Evolutionary conservation across 257 asterid genomes (phyloP).

Genomic region (Petunia axillaris): DNA sequence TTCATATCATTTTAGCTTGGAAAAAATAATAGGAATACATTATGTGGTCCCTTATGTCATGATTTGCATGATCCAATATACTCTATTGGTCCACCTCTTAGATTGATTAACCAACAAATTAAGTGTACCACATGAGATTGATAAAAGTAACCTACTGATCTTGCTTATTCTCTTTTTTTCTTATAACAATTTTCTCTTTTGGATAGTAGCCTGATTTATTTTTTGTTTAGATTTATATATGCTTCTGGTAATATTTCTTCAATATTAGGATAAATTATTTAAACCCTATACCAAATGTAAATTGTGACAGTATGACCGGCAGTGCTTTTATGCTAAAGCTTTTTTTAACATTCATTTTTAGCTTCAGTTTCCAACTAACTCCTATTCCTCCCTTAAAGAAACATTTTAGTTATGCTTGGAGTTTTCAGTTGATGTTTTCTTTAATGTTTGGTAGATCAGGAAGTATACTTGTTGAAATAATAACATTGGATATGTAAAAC

Average conservation of each 20-base stretch:
- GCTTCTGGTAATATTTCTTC: not conserved
- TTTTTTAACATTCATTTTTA: not conserved
- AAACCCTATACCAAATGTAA: not conserved
- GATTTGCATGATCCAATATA: too few relatives aligned
- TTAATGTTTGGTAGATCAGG: not conserved
- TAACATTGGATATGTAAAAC: constrained; percentile 25
- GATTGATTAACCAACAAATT: not conserved
- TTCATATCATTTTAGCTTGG: not conserved
- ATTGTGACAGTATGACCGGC: not conserved
- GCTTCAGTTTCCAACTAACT: constrained; percentile 4
- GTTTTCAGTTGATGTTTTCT: constrained; percentile 20
- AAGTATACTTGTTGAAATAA: not conserved
- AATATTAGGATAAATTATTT: not conserved
- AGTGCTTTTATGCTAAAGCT: not conserved
- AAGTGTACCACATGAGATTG: not conserved
- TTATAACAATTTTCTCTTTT: not conserved
- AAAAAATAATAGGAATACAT: constrained; percentile 23
- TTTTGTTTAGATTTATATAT: not conserved
- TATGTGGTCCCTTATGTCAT: constrained; percentile 22
- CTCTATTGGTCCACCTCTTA: constrained; percentile 25
- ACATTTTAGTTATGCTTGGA: too few relatives aligned
- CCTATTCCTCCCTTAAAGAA: not conserved
- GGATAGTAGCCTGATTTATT: not conserved
- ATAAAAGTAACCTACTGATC: constrained; percentile 15
- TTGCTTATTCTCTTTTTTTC: not conserved